Conservation (phyloP, 2,329 filamentous ascomycete species). For the Bipolaris cookei region DNA sequence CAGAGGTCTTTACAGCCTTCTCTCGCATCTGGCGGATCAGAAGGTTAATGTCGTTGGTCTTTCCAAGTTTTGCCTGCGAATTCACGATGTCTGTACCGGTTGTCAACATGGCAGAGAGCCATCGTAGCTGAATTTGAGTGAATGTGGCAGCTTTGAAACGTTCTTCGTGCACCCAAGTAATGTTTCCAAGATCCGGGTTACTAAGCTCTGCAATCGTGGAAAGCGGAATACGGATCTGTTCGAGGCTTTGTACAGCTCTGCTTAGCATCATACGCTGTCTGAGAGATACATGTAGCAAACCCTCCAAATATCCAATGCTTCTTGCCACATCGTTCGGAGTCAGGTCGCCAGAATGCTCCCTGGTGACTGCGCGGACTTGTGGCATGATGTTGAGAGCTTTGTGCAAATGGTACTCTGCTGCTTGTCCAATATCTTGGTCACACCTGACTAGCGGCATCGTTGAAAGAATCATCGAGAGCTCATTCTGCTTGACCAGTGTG, state of each 20-base stretch:
- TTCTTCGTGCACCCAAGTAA: conserved; percentile 26
- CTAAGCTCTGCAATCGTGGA: conserved; percentile 42
- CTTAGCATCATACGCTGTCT: conserved; percentile 61
- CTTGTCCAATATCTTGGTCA: conserved; percentile 37
- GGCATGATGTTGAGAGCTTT: conserved; percentile 77
- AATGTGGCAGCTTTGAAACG: conserved; percentile 17
- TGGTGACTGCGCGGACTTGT: conserved; percentile 68
- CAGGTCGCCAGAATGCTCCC: conserved; percentile 83
- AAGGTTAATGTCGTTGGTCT: conserved; percentile 40
- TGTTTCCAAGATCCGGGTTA: conserved; percentile 13
- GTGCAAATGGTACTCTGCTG: conserved; percentile 76
- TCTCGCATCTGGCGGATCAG: conserved; percentile 35
- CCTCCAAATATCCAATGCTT: conserved; percentile 85
- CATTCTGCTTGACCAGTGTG: conserved; percentile 74
- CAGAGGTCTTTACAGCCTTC: conserved; percentile 28
- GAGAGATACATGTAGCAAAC: conserved; percentile 72
- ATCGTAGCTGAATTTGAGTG: conserved; percentile 50
- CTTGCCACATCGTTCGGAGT: conserved; percentile 79
- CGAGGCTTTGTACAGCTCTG: conserved; percentile 39
- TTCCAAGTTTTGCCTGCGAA: conserved; percentile 71
- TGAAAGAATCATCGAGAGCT: conserved; percentile 72
- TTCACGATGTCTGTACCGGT: conserved; percentile 67
- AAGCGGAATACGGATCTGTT: conserved; percentile 49
- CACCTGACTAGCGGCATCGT: conserved; percentile 45
- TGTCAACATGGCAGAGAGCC: conserved; percentile 73